Evolutionary conservation across 176 grass and related monocot species (phyloP), one percentile per base, ranked within the genome.

Genomic region (Dendrocalamus sinicus): DNA sequence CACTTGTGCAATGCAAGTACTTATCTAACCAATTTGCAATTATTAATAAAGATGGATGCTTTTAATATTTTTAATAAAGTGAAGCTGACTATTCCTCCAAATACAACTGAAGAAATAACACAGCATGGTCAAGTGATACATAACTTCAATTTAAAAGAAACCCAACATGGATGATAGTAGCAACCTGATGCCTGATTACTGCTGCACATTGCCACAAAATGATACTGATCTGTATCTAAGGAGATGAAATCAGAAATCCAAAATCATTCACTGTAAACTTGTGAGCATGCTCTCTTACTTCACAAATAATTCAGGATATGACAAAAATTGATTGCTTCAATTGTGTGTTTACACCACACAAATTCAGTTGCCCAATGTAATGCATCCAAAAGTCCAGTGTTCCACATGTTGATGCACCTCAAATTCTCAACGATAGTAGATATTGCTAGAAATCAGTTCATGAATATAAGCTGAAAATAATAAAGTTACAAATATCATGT

Each of bases 1-100:
- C n/a, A 83, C 7, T 72, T 86, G 73, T 28, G 67, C 40, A 50
- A 75, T 66, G 39, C 17, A 75, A 68, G 39, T 58, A 19, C 26
- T 54, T 55, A 12, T 75, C 60, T 75, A 41, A 51, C 22, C 26
- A 70, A 13, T 69, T 4, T 61, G 50, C 30, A 35, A 69, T 23
- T 73, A 46, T 17, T 67, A 82, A 60, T n/a, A 69, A 60, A 39
- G 15, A 55, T 20, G 9, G n/a, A 9, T 23, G 41, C 52, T 57
- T 84, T 86, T 30, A 15, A 6, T n/a, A 8, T 10, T 89, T 77
- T 32, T 2, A 39, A n/a, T 60, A 68, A 76, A n/a, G 48, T 76
- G 20, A 35, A 46, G 47, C 48, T 35, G 50, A 72, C 20, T 66
- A 16, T 58, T 48, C 75, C 24, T 81, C 20, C 41, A 52, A 63